A percentile compares a stretch with the other conserved stretches of the same genome.
phyloP scores from a whole-genome alignment of 208 protist species.

The Endotrypanum monterogeii region DNA sequence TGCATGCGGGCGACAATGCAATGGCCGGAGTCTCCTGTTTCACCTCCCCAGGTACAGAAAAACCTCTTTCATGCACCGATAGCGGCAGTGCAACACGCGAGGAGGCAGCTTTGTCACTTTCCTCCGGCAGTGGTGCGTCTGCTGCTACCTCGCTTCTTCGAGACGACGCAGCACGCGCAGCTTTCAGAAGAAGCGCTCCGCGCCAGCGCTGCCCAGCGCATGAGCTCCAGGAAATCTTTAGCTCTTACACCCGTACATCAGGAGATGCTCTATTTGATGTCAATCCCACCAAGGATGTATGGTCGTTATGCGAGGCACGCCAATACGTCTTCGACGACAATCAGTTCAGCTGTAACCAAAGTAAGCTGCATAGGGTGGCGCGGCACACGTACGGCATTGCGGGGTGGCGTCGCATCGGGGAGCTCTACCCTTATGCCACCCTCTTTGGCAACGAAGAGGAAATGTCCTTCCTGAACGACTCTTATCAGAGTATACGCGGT shows the following conservation, averaged over 20 bases:
- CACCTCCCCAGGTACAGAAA: background rate
- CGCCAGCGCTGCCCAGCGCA: slow-evolving; percentile 36
- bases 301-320: slow-evolving; percentile 42
- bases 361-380: slow-evolving; percentile 37
- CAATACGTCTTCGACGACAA: slow-evolving; percentile 69
- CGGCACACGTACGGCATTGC: slow-evolving; percentile 49
- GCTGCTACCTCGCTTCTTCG: slow-evolving; percentile 9
- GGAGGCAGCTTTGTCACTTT: background rate
- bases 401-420: slow-evolving; percentile 60
- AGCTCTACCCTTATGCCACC: slow-evolving; percentile 56
- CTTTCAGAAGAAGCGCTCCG: background rate
- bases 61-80: background rate
- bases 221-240: slow-evolving; percentile 41
- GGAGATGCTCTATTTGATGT: slow-evolving; percentile 70
- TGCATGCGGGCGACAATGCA: background rate
- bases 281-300: slow-evolving; percentile 50
- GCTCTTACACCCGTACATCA: slow-evolving; percentile 33
- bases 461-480: background rate
- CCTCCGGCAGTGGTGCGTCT: slow-evolving; percentile 11
- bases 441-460: slow-evolving; percentile 40
- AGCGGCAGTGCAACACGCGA: background rate
- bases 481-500: no score
- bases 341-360: slow-evolving; percentile 67
- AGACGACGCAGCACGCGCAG: background rate
- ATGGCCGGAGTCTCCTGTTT: background rate